Evolutionary conservation across 441 rosid species (phyloP).

Genomic region (Arabidopsis hybrid): DNA sequence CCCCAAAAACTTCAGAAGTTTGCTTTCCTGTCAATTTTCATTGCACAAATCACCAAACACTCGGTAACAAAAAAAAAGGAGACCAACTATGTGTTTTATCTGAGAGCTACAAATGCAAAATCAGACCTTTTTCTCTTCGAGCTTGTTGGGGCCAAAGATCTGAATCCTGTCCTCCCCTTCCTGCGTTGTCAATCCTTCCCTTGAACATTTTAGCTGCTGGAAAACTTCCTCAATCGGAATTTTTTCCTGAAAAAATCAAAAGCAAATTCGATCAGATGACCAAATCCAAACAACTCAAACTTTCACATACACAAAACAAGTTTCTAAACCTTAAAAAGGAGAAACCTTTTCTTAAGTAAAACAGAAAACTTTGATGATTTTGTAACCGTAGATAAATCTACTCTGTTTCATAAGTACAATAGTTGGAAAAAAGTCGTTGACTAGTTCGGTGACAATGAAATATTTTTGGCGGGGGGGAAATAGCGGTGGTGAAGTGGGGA

Average conservation of each 20-base stretch:
- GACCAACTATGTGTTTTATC: neutral
- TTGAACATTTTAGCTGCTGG: constrained; percentile 60
- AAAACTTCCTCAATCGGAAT: constrained; percentile 66
- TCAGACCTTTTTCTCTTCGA: constrained; percentile 61
- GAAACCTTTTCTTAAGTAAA: neutral
- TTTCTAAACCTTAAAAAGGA: constrained; percentile 6
- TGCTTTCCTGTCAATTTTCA: constrained; percentile 71
- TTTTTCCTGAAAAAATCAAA: constrained; percentile 50
- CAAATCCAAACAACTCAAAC: neutral
- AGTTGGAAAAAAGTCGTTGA: constrained; percentile 21
- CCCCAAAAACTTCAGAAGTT: constrained; percentile 89
- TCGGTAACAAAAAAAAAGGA: constrained; percentile 17
- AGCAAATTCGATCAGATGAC: constrained; percentile 18
- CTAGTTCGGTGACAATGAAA: neutral
- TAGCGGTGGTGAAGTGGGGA: constrained; percentile 28
- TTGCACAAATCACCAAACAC: constrained; percentile 34
- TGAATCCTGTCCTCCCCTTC: constrained; percentile 59
- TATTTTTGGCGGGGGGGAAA: neutral
- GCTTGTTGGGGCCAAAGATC: constrained; percentile 63
- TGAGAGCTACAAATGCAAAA: neutral
- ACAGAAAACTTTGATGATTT: neutral
- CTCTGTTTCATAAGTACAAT: constrained; percentile 1
- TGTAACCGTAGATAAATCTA: neutral
- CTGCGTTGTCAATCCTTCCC: constrained; percentile 52
- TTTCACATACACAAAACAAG: neutral